Base-by-base conservation (phyloP, 768 basidiomycete species). In the Naematelia aurantialba region DNA sequence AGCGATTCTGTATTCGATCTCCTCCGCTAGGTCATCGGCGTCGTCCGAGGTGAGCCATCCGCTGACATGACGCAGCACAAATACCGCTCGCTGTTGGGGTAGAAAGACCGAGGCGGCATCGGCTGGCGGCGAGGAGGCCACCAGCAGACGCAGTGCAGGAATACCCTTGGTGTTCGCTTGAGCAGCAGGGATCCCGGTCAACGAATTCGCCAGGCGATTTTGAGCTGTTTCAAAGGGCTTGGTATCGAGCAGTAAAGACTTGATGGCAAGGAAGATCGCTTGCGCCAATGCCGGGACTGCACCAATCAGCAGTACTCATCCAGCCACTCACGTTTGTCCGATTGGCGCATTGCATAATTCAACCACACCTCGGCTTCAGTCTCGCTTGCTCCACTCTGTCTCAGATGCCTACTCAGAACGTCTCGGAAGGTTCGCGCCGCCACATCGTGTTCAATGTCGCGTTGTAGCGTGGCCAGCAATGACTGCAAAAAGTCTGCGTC, bases 161-260 rank as follows among this genome's bases (percentile, higher is more conserved):
- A 94, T 79, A 0, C 91, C 93, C 10, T 85, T 83, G 0, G 81
- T 82, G 60, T 86, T 84, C n/a, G 85, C 85, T 45, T 84, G 83
- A 4, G 76, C 66, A 0, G 87, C 72, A 1, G 82, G 82, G 13
- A 96, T 80, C 22, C 87, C 88, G 0, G 88, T 79, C 3, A 92
- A 74, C 19, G 81, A 81, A n/a, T 89, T 87, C 0, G 94, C 93
- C 10, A 93, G 81, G 76, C 96, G 91, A 73, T 93, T 96, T 19
- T 92, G 84, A 82, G 83, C 5, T 85, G 84, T 63, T 5, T 65
- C 54, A 59, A 69, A 61, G 13, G 63, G 34, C 55, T 69, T 62
- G 12, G 66, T 55, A 34, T 92, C 91, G 1, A 85, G 81, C 0
- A 85, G 85, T 22, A 82, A 81, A 21, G 80, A 78, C 10, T 85